Evolutionary conservation across 441 rosid genomes (phyloP).

Genomic region (Populus tomentosa): DNA sequence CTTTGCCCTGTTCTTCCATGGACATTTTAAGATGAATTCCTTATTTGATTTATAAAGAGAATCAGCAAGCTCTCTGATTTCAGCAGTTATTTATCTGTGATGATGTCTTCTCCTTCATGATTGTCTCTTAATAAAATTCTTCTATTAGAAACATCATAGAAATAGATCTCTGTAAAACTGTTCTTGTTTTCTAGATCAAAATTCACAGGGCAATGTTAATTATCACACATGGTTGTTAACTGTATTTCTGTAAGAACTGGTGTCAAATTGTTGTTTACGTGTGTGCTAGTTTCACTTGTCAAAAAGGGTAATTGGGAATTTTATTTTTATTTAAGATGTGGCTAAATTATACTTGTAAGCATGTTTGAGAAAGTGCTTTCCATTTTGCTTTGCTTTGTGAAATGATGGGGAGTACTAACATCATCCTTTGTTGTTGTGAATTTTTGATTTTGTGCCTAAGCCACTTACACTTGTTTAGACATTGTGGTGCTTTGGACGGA

Average conservation of each 20-base stretch:
- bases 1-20: not conserved
- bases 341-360: too few relatives aligned
- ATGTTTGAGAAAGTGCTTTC: not conserved
- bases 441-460: not conserved
- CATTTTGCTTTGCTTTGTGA: not conserved
- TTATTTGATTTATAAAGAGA: not conserved
- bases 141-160: not conserved
- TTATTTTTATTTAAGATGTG: not conserved
- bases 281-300: not conserved
- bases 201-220: not conserved
- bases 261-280: not conserved
- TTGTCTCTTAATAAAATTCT: not conserved
- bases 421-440: not conserved
- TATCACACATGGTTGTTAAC: not conserved
- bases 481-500: not conserved
- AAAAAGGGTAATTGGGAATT: not conserved
- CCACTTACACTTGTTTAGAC: not conserved
- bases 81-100: not conserved
- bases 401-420: not conserved
- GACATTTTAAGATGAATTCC: not conserved
- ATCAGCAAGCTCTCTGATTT: not conserved
- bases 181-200: not conserved
- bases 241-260: not conserved
- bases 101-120: not conserved
- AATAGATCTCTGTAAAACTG: not conserved